Evolutionary conservation across 306 rosid species (phyloP), one percentile per base, ranked within the genome.

Genomic region (Acacia acuminata): DNA sequence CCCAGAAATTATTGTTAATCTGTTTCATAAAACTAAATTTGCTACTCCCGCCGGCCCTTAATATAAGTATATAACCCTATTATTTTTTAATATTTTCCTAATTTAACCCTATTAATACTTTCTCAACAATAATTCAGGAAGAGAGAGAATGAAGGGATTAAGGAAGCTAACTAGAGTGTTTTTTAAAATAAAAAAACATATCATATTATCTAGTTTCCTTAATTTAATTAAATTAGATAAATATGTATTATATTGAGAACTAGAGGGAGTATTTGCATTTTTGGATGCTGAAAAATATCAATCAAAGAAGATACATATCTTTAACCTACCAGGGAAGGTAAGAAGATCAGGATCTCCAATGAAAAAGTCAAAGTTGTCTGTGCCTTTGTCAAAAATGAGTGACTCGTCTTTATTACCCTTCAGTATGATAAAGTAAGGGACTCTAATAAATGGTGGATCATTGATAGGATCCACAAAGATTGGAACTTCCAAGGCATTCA

Each of bases 341-440:
- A 64, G 82, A 85, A 92, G 90, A 87, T 94, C 98, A 0, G 97
- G 94, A 82, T 94, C 98, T 55, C 97, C 97, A 64, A 94, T 73
- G 82, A 42, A 84, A 82, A 94, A 91, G 63, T 91, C 87, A 82
- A 90, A 92, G 77, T 92, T 86, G 85, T 94, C 96, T 36, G 58
- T 82, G 36, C 91, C 80, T 73, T 73, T 81, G 89, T 94, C 91
- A 89, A 86, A 94, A 81, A 94, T 87, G 77, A 85, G 87, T 42
- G 89, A 77, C 82, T 86, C 88, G 5, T 91, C 88, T 81, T 84
- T 91, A 73, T 85, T 38, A 66, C 90, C 87, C 84, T 84, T 87
- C 89, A 92, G 53, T 55, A 92, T 88, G 48, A 94, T 91, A 79
- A 87, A 78, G 82, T 84, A 80, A 50, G 96, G 98, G 70, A 40